phyloP scores from a whole-genome alignment of 2,329 filamentous ascomycete genomes.

The Alternaria arbusti region DNA sequence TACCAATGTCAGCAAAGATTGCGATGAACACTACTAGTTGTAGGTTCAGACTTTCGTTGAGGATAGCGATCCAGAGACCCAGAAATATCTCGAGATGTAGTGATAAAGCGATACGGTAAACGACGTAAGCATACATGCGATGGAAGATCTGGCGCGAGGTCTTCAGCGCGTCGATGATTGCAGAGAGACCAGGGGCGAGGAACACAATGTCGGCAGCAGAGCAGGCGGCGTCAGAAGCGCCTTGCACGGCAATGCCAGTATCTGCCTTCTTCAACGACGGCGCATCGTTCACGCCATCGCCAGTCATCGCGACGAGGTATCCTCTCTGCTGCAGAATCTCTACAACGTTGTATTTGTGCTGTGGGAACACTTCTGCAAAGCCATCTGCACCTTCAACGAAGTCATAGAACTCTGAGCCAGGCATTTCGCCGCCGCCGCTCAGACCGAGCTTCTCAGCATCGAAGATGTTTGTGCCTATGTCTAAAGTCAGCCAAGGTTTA shows the following conservation, averaged over 20 bases:
- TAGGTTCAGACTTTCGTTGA: conserved; percentile 84
- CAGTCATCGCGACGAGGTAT: conserved; percentile 94
- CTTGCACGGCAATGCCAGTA: conserved; percentile 93
- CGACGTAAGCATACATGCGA: conserved; percentile 95
- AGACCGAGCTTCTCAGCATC: conserved; percentile 92
- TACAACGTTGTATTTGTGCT: conserved; percentile 95
- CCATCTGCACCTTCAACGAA: conserved; percentile 95
- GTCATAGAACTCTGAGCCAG: conserved; percentile 91
- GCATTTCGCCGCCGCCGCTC: conserved; percentile 89
- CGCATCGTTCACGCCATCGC: conserved; percentile 94
- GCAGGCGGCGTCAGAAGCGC: conserved; percentile 87
- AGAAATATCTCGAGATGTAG: conserved; percentile 92
- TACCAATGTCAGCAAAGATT: conserved; percentile 83
- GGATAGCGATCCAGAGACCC: conserved; percentile 87
- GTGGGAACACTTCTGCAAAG: conserved; percentile 92
- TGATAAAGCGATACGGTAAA: conserved; percentile 92
- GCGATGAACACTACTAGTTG: conserved; percentile 91
- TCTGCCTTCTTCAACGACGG: conserved; percentile 95
- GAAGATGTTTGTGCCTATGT: conserved; percentile 80
- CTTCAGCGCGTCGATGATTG: conserved; percentile 91
- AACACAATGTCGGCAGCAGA: conserved; percentile 94
- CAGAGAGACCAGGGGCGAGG: conserved; percentile 86
- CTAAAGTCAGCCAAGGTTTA: neutral
- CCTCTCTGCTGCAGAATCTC: conserved; percentile 93
- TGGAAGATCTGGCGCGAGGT: conserved; percentile 95